Base-by-base conservation (phyloP, 768 basidiomycete species). In the Chlorophyllum brunneum region DNA sequence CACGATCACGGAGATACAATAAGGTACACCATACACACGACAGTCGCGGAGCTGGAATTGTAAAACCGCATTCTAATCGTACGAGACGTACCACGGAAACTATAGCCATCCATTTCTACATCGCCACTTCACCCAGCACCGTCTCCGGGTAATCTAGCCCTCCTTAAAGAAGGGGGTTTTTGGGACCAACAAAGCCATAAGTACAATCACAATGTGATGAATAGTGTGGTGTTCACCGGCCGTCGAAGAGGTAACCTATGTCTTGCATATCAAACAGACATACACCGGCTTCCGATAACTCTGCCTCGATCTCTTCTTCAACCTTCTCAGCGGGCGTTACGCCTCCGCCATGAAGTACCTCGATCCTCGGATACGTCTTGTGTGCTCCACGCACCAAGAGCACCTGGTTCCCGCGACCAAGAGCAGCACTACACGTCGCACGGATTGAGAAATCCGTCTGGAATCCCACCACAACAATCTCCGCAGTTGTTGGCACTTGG, bases 221-320 rank as follows among this genome's bases (percentile, higher is more conserved):
- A n/a, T n/a, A n/a, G n/a, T n/a, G n/a, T n/a, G n/a, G n/a, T 40
- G 23, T 40, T 40, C 38, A 40, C n/a, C 81, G 76, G 61, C 79
- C 74, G 48, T 73, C 73, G 58, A 86, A 88, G 46, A 87, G 71
- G 22, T 72, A 74, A 5, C 71, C 71, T 5, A 86, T 62, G 63
- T 85, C 81, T 63, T 76, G 77, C 85, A 87, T 85, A 10, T 85
- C 83, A 55, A 88, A 63, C 41, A 87, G 30, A 59, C 73, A 68
- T 16, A 82, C 86, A 2, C 85, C 86, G 10, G 82, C 82, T 60
- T 85, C 83, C 65, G 86, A 83, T 22, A 88, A 65, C 68, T 86
- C 81, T 2, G 66, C 75, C 68, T 88, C 85, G 26, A 86, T 77
- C 58, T 86, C 81, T 9, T 62, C 65, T 70, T 81, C 78, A 26